Conservation (phyloP, 192 early-diverging fungal species). For the Backusella westeae region DNA sequence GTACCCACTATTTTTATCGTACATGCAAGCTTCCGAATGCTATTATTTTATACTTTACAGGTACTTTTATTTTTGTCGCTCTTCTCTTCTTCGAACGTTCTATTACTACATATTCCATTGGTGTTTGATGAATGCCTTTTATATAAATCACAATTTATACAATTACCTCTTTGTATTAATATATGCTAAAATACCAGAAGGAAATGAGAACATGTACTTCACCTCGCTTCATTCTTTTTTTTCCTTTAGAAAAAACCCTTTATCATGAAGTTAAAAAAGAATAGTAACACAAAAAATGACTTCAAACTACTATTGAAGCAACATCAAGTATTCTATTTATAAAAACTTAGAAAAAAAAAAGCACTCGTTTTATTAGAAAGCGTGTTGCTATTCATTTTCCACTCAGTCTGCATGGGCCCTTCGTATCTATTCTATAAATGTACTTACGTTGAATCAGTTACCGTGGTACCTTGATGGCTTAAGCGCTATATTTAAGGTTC, state of each 20-base stretch:
- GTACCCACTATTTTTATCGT: background rate
- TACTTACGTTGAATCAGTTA: background rate
- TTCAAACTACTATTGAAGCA: background rate
- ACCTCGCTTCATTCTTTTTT: background rate
- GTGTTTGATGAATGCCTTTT: background rate
- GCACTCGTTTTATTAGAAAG: too few species aligned
- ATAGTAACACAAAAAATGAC: background rate
- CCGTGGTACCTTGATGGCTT: background rate
- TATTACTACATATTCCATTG: background rate
- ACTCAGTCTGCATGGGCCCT: background rate
- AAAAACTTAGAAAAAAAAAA: too few species aligned
- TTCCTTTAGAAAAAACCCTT: too few species aligned
- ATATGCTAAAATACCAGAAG: background rate
- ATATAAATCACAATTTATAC: background rate
- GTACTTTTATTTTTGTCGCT: constrained; percentile 17
- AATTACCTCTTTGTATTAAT: background rate
- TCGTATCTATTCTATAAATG: background rate
- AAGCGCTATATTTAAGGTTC: background rate
- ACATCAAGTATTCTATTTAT: background rate
- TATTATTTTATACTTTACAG: constrained; percentile 53
- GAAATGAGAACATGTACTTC: background rate
- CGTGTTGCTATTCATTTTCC: background rate
- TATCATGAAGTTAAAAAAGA: background rate
- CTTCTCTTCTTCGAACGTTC: background rate
- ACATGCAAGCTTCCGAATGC: constrained; percentile 46